A percentile compares a stretch with the other conserved stretches of the same genome.
phyloP scores from a whole-genome alignment of 768 basidiomycete species.

The Leccinum olivaceopallidum region DNA sequence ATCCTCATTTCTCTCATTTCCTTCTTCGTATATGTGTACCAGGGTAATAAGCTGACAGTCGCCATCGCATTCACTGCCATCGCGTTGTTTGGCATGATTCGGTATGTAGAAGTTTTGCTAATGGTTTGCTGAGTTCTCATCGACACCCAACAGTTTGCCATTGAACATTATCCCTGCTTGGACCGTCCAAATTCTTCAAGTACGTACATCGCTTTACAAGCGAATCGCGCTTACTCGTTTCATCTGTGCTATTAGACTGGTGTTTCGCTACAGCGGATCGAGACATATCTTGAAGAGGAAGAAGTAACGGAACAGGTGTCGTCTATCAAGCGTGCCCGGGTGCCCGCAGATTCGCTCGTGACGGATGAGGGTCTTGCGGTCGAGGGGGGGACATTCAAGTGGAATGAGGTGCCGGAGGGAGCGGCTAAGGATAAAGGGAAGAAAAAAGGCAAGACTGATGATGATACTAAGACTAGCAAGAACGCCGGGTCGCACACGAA shows the following conservation, averaged over 20 bases:
- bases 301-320: slow-evolving; percentile 64
- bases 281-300: slow-evolving; percentile 59
- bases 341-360: slow-evolving; percentile 25
- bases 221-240: background rate
- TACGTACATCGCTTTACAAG: slow-evolving; percentile 1
- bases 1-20: slow-evolving; percentile 79
- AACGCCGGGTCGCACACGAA: background rate
- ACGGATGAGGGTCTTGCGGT: slow-evolving; percentile 45
- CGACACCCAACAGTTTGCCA: slow-evolving; percentile 45
- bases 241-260: slow-evolving; percentile 38
- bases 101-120: slow-evolving; percentile 35
- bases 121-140: background rate
- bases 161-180: slow-evolving; percentile 80
- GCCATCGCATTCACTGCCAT: slow-evolving; percentile 88
- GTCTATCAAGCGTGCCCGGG: slow-evolving; percentile 44
- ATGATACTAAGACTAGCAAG: slow-evolving; percentile 14
- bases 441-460: slow-evolving; percentile 4
- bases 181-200: slow-evolving; percentile 75
- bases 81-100: slow-evolving; percentile 83
- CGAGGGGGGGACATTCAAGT: slow-evolving; percentile 52
- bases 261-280: slow-evolving; percentile 61
- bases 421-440: slow-evolving; percentile 24
- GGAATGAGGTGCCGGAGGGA: slow-evolving; percentile 49
- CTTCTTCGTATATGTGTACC: slow-evolving; percentile 72
- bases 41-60: slow-evolving; percentile 74